Percentiles rank a stretch among this genome's conserved stretches.
Conservation (phyloP, 169 alveolate species). For the Cryptosporidium meleagridis region DNA sequence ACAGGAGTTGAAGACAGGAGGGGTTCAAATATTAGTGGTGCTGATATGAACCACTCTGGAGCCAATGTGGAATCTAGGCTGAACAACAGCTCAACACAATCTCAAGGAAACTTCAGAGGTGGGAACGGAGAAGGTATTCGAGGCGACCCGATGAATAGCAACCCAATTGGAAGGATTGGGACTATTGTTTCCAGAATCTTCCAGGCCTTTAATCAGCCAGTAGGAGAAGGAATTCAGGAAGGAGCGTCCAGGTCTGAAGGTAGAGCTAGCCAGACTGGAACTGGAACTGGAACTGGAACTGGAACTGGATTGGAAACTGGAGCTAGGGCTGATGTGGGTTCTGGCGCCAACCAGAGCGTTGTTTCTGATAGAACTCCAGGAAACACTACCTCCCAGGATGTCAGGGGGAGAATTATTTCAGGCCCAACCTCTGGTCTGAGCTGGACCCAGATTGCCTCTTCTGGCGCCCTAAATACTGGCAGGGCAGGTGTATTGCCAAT, state of each 20-base stretch:
- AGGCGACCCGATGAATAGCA: constrained; percentile 8
- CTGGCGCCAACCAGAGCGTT: not conserved
- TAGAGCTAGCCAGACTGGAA: not conserved
- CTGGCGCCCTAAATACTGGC: not conserved
- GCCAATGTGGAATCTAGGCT: not conserved
- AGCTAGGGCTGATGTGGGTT: not conserved
- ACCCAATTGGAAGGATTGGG: constrained; percentile 67
- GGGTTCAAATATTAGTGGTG: not conserved
- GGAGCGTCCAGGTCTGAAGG: not conserved
- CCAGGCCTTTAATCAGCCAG: constrained; percentile 64
- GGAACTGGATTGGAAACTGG: not conserved
- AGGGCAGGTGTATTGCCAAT: constrained; percentile 52
- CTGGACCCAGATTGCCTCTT: constrained; percentile 43
- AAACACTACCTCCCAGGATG: not conserved
- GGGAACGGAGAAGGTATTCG: not conserved
- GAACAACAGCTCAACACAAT: not conserved
- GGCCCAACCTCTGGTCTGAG: constrained; percentile 4
- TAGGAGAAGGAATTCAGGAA: constrained; percentile 19
- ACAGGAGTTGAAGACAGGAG: not conserved
- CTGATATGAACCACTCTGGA: not conserved
- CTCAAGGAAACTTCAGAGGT: not conserved
- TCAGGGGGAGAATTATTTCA: not conserved
- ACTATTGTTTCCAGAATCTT: constrained; percentile 62
- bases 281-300: not conserved
- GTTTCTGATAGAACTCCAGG: not conserved